phyloP scores from a whole-genome alignment of 1,284 basidiomycete genomes.

The Takashimella koratensis region DNA sequence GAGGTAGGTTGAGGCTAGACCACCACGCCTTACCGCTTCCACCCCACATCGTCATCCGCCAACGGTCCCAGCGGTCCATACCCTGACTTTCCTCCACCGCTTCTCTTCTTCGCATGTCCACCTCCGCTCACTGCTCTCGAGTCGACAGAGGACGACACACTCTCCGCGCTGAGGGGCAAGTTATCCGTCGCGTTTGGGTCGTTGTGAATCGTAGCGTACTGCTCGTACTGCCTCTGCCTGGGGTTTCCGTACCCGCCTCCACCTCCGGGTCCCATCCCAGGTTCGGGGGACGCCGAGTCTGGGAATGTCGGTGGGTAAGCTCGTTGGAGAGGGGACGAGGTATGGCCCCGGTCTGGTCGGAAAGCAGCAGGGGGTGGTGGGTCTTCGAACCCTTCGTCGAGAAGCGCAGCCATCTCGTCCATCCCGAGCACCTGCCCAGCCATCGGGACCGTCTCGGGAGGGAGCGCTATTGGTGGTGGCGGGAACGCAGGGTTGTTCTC shows the following conservation, averaged over 20 bases:
- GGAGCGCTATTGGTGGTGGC: constrained; percentile 73
- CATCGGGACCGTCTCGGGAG: constrained; percentile 51
- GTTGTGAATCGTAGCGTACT: constrained; percentile 5
- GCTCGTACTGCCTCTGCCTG: not conserved
- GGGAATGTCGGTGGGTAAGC: constrained; percentile 16
- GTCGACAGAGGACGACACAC: constrained; percentile 21
- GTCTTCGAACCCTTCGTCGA: constrained; percentile 82
- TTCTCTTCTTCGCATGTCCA: constrained; percentile 43
- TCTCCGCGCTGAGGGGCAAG: constrained; percentile 1
- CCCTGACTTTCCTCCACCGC: constrained; percentile 25
- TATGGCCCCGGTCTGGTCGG: constrained; percentile 19
- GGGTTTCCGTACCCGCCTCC: not conserved
- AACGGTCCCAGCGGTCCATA: constrained; percentile 44
- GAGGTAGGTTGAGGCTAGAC: not conserved
- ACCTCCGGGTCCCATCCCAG: constrained; percentile 3
- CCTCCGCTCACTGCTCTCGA: constrained; percentile 5
- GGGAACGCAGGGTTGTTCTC: constrained; percentile 73
- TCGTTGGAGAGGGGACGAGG: constrained; percentile 28
- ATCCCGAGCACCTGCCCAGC: constrained; percentile 64
- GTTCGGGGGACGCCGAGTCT: constrained; percentile 2
- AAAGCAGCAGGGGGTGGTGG: constrained; percentile 38
- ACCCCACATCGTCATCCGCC: constrained; percentile 21
- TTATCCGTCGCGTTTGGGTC: constrained; percentile 2
- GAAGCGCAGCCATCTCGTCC: constrained; percentile 79
- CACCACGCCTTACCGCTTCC: not conserved